These are phyloP conservation scores for Talaromyces piceae DNA, from an alignment of 2,329 filamentous ascomycete species.

Conservation along the genomic window DNA sequence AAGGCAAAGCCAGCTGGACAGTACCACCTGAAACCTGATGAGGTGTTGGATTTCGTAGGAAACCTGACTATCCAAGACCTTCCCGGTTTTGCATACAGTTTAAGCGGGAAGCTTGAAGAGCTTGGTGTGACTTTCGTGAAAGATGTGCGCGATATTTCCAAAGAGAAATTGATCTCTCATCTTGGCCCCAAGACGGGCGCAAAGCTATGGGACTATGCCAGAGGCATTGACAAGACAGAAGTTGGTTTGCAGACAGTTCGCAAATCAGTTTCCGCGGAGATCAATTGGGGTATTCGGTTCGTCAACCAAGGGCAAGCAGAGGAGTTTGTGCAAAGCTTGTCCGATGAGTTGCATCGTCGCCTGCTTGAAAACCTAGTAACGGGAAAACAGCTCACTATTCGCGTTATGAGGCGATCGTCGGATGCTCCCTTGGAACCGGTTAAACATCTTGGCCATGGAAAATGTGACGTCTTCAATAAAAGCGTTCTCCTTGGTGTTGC, in stretches of 20 bases:
- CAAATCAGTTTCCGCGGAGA: slow-evolving; percentile 93
- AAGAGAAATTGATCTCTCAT: slow-evolving; percentile 63
- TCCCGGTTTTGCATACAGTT: slow-evolving; percentile 87
- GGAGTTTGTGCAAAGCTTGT: slow-evolving; percentile 79
- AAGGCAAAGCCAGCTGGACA: slow-evolving; percentile 94
- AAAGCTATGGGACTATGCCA: slow-evolving; percentile 81
- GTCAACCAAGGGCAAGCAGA: slow-evolving; percentile 87
- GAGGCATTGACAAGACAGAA: slow-evolving; percentile 77
- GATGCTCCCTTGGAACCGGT: slow-evolving; percentile 85
- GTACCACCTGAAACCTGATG: slow-evolving; percentile 75
- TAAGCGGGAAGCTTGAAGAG: slow-evolving; percentile 80
- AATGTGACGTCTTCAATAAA: slow-evolving; percentile 91
- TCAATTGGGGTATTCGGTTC: slow-evolving; percentile 97
- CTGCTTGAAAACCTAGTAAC: slow-evolving; percentile 77
- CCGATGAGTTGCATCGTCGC: slow-evolving; percentile 73
- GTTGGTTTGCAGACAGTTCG: slow-evolving; percentile 78
- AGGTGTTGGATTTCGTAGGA: slow-evolving; percentile 68
- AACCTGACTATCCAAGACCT: slow-evolving; percentile 71
- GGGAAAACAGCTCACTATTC: slow-evolving; percentile 83
- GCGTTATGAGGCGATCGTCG: slow-evolving; percentile 80
- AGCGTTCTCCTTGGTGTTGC: slow-evolving; percentile 74
- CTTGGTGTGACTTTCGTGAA: slow-evolving; percentile 74
- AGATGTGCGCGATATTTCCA: slow-evolving; percentile 69
- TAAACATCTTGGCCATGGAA: slow-evolving; percentile 91
- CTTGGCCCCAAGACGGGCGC: slow-evolving; percentile 90